Base-by-base conservation (phyloP, 768 basidiomycete species). In the Obba rivulosa region DNA sequence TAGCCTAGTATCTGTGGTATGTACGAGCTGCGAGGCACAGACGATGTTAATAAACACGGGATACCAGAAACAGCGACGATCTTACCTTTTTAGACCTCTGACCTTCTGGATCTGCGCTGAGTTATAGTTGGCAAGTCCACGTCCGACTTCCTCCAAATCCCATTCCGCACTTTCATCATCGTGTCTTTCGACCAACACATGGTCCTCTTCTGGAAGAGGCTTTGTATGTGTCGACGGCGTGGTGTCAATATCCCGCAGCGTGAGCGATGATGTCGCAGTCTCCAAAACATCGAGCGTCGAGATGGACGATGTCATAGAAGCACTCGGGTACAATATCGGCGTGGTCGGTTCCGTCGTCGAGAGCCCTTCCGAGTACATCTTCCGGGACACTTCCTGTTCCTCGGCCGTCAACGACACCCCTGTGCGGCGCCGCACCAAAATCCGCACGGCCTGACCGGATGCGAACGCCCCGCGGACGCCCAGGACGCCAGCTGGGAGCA, bases 91-190 rank as follows among this genome's bases (percentile, higher is more conserved):
- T 57, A 91, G 60, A 0, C 96, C 93, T 62, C 88, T 93, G 43
- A 97, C 84, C 49, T 82, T 78, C 46, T 78, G 73, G 52, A 98
- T 93, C 67, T 98, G 94, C 36, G 81, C 84, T 41, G 88, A 94
- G 62, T 97, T 97, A 64, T 96, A 99, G 69, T 94, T 96, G 13
- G 92, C 92, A 45, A 97, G 71, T 1, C 96, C 96, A 34, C 95
- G 79, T 0, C 95, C 96, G 34, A 98, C 91, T 64, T 97, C 95
- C 37, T 87, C 70, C 22, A 90, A 73, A 56, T 95, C 88, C 68
- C 81, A 82, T 46, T 72, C 66, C 64, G 80, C 66, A 35, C 67
- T 72, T 42, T 70, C 66, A 37, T 75, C 71, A 28, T 57, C 68
- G 24, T 55, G 62, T 18, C 64, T 58, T 3, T 57, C 56, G 5